These are phyloP conservation scores for Malania oleifera DNA, from an alignment of 164 flowering plant species.

Conservation along the genomic window DNA sequence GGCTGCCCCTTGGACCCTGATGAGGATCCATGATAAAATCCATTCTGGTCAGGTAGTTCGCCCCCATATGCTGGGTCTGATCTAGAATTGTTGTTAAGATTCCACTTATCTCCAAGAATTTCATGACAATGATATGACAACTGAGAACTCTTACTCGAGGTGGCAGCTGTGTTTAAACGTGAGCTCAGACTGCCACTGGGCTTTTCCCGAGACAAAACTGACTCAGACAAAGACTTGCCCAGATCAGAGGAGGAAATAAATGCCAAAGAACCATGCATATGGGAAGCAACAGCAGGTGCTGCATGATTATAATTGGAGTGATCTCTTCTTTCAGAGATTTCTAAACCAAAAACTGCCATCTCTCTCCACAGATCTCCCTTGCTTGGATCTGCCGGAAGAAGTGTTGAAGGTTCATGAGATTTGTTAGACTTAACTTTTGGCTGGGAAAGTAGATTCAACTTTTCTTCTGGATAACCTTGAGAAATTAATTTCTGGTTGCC, in stretches of 20 bases:
- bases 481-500: constrained; percentile 20
- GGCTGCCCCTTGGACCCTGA: constrained; percentile 35
- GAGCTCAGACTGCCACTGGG: constrained; percentile 22
- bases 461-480: constrained; percentile 27
- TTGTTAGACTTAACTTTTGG: constrained; percentile 20
- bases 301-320: constrained; percentile 14
- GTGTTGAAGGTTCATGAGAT: constrained; percentile 20
- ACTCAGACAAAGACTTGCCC: constrained; percentile 26
- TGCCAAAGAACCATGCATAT: constrained; percentile 14
- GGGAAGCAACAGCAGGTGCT: constrained; percentile 21
- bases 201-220: constrained; percentile 31
- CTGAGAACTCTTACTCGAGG: constrained; percentile 23
- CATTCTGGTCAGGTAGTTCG: constrained; percentile 23
- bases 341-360: constrained; percentile 10
- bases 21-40: constrained; percentile 42
- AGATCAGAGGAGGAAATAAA: constrained; percentile 21
- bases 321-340: constrained; percentile 23
- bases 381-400: constrained; percentile 23
- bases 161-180: constrained; percentile 19
- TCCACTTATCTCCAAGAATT: constrained; percentile 32
- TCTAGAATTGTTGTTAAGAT: constrained; percentile 15
- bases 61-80: constrained; percentile 19
- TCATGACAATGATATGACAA: constrained; percentile 28
- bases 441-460: constrained; percentile 25
- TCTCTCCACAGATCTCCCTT: constrained; percentile 29